Percentiles rank a stretch among this genome's conserved stretches.
Evolutionary conservation across 108 stramenopile genomes (phyloP).

Genomic region (Skeletonema grethae): DNA sequence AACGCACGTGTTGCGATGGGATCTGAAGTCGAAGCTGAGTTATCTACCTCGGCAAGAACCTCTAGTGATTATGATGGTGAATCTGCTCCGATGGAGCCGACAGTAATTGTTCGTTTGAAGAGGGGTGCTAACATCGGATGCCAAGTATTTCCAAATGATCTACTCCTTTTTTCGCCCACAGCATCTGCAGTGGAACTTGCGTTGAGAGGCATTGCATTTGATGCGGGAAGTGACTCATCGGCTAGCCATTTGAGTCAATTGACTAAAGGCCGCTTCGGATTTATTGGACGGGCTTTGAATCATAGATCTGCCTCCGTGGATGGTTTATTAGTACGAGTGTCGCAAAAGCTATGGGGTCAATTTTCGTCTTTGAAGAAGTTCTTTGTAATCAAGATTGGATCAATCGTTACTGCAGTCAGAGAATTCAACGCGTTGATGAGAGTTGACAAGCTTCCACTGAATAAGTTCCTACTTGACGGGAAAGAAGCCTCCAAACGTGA

Average conservation of each 20-base stretch:
- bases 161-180: constrained; percentile 39
- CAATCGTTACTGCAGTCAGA: constrained; percentile 55
- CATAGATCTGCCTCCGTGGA: constrained; percentile 37
- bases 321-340: constrained; percentile 43
- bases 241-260: constrained; percentile 11
- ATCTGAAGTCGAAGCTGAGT: constrained; percentile 30
- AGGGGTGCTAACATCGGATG: constrained; percentile 30
- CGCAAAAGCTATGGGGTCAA: constrained; percentile 39
- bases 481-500: neutral
- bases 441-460: constrained; percentile 39
- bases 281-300: constrained; percentile 46
- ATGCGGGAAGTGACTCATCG: neutral
- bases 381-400: constrained; percentile 47
- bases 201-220: constrained; percentile 30
- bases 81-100: constrained; percentile 20
- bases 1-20: constrained; percentile 15
- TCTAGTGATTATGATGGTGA: constrained; percentile 11
- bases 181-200: constrained; percentile 31
- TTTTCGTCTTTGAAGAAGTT: constrained; percentile 40
- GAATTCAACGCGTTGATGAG: constrained; percentile 50
- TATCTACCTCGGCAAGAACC: constrained; percentile 21
- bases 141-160: constrained; percentile 29
- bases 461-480: constrained; percentile 35
- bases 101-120: constrained; percentile 29
- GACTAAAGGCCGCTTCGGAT: constrained; percentile 36